Base-by-base conservation (phyloP, 345 rosid species). In the Sapria himalayana region DNA sequence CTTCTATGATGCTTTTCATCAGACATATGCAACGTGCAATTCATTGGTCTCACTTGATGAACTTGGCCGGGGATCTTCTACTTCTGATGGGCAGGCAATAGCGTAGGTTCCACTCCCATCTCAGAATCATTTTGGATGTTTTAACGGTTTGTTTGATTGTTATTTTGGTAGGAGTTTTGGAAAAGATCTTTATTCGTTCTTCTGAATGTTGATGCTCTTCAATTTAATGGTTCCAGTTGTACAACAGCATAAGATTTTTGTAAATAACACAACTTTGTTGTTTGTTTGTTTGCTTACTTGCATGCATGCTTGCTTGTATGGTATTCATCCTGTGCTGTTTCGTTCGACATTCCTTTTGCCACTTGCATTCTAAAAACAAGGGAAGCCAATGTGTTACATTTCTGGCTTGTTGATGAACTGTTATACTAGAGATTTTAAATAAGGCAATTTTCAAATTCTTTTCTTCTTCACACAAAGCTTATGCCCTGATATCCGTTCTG, bases 31-130 rank as follows among this genome's bases (percentile, higher is more conserved):
- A 15, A 76, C 93, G 32, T 43, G 47, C 31, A 69, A 76, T 51
- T 86, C 97, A 20, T 46, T 86, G 55, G 94, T 86, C 66, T 85
- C 76, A 33, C 59, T 81, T 47, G 97, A 86, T 69, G 97, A 86
- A 69, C 91, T 86, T 53, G 94, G 94, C 33, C 71, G 93, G n/a
- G 97, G 97, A 52, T 78, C 97, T 37, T 71, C 94, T 20, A 78
- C 97, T 37, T 86, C 94, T 39, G 97, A 86, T 65, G 97, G 97
- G 50, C 95, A 89, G 65, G 98, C 98, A 58, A 89, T 89, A 63
- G 98, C 98, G 94, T 89, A 69, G 29, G 76, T 59, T 29, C 33
- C 39, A 11, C 19, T 25, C 20, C 13, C 31, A 20, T 35, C 39
- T 56, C 41, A 20, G 2, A 19, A 9, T 13, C 4, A 14, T 25